Evolutionary conservation across 2,329 filamentous ascomycete genomes (phyloP), one percentile per base, ranked within the genome.

Genomic region (Fusarium anguioides): DNA sequence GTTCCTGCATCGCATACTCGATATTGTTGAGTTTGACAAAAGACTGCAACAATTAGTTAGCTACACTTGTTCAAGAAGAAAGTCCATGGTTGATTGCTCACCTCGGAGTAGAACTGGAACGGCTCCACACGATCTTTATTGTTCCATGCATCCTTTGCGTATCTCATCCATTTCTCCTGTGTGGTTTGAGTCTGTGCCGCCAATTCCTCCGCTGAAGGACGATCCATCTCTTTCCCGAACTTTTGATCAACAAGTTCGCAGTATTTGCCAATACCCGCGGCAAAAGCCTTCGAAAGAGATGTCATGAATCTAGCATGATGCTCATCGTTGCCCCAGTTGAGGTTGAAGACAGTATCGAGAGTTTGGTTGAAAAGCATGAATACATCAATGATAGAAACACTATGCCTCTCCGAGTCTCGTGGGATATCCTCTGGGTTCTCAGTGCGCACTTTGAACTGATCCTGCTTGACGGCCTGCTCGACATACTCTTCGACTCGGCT

Each of bases 261-360:
- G 77, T 99, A 99, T 70, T 89, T 88, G 14, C 92, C 90, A 45
- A 99, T 87, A 18, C 93, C 94, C 44, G 87, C 85, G 3, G 94
- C 91, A 61, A 98, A 93, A 0, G 91, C 90, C 73, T 94, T 96
- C 15, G 94, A 90, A 17, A 97, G 82, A 3, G 93, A 89, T 17
- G 96, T 99, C 94, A 98, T 98, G 79, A 99, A 99, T 64, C 94
- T 93, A 36, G 96, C 95, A 75, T 97, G 92, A 69, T 97, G 94
- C 35, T 97, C 84, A 73, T 97, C 93, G 75, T 98, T 93, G 67
- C 94, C 91, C 96, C 96, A 99, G 62, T 94, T 89, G 12, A 99
- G 84, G 70, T 93, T 84, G 52, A 92, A 89, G 53, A 99, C 88
- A 72, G 96, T 93, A 66, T 97, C 91, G 33, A 96, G 89, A 18